phyloP scores from a whole-genome alignment of 768 basidiomycete genomes.

The Leccinum disarticulatum region DNA sequence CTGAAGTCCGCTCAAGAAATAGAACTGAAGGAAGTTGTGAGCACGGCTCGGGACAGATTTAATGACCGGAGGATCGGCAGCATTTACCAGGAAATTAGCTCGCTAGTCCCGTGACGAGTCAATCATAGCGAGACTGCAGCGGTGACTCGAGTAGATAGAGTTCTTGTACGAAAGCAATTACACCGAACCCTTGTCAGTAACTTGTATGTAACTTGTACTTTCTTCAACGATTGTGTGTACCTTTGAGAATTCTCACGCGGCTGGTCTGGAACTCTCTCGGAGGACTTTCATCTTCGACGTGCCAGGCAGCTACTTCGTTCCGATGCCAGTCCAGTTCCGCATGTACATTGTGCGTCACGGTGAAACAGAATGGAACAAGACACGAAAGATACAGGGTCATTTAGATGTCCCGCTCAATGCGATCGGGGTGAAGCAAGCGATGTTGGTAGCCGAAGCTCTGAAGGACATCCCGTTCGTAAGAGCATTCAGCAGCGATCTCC shows the following conservation, averaged over 20 bases:
- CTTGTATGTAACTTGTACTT: background rate
- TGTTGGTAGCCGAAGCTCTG: conserved; percentile 52
- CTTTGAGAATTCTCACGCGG: background rate
- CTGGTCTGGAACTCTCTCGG: background rate
- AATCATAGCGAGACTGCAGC: background rate
- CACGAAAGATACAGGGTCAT: conserved; percentile 72
- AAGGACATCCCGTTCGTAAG: conserved; percentile 52
- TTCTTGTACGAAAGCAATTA: background rate
- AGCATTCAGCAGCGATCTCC: conserved; percentile 73
- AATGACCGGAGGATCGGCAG: conserved; percentile 58
- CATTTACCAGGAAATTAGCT: conserved; percentile 48
- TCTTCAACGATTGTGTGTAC: background rate
- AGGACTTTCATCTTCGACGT: background rate
- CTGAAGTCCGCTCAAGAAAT: conserved; percentile 35
- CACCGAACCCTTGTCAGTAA: background rate
- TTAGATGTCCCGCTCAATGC: conserved; percentile 66
- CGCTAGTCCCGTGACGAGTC: conserved; percentile 30
- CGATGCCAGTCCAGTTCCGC: conserved; percentile 38
- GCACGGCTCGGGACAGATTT: conserved; percentile 46
- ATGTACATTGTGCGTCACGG: conserved; percentile 76
- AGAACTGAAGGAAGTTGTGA: conserved; percentile 42
- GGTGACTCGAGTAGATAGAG: background rate
- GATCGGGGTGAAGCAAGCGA: conserved; percentile 59
- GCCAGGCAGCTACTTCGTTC: background rate
- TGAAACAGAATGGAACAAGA: conserved; percentile 69